A percentile compares a stretch with the other conserved stretches of the same genome.
Conservation (phyloP, 495 filamentous ascomycete genomes). For the Symbiotaphrina buchneri region DNA sequence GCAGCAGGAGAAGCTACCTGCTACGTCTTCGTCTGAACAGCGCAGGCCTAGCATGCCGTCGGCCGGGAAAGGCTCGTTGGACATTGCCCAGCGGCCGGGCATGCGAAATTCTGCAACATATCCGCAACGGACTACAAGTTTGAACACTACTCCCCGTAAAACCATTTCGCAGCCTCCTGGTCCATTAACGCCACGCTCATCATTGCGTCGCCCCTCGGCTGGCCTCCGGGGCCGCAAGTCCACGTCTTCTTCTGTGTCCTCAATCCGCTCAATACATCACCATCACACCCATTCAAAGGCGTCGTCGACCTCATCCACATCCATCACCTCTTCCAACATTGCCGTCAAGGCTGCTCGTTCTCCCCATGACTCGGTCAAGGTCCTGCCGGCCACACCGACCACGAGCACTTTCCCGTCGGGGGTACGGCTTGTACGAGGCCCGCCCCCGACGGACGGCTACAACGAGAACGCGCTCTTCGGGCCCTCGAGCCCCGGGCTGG, state of each 20-base stretch:
- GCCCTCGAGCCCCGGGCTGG: slow-evolving; percentile 31
- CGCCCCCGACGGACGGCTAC: slow-evolving; percentile 22
- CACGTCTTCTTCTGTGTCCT: slow-evolving; percentile 87
- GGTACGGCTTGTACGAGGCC: slow-evolving; percentile 54
- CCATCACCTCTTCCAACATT: slow-evolving; percentile 20
- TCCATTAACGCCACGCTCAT: slow-evolving; percentile 71
- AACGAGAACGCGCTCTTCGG: slow-evolving; percentile 28
- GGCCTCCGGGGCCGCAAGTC: slow-evolving; percentile 83
- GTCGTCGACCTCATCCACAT: slow-evolving; percentile 74
- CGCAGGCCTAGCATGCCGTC: too few relatives aligned
- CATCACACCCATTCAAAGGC: slow-evolving; percentile 89
- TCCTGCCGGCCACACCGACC: slow-evolving; percentile 81
- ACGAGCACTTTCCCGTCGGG: slow-evolving; percentile 60
- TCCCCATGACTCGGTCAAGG: slow-evolving; percentile 80
- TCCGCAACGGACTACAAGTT: too few relatives aligned
- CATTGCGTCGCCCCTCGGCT: slow-evolving; percentile 43
- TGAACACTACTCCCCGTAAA: too few relatives aligned
- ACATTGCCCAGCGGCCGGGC: too few relatives aligned
- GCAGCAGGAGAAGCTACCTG: slow-evolving; percentile 10
- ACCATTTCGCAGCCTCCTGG: slow-evolving; percentile 78
- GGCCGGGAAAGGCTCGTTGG: too few relatives aligned
- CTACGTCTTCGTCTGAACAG: too few relatives aligned
- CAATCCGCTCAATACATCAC: slow-evolving; percentile 55
- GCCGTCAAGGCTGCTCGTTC: slow-evolving; percentile 30
- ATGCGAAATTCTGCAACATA: too few relatives aligned